Percentiles rank a stretch among this genome's conserved stretches.
phyloP scores from a whole-genome alignment of 495 filamentous ascomycete species.

The Umbilicaria muhlenbergii region DNA sequence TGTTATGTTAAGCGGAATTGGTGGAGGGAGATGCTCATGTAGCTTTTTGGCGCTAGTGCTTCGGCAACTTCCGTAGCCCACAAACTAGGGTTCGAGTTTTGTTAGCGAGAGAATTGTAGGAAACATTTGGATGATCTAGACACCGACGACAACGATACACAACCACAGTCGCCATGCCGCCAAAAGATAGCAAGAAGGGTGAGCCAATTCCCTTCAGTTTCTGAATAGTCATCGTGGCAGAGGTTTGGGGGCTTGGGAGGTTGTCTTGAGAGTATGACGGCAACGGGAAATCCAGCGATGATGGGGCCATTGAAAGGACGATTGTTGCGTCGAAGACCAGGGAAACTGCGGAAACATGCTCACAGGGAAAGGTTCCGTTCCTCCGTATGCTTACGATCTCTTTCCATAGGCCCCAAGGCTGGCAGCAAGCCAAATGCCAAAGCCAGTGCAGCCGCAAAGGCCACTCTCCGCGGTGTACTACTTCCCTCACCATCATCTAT shows the following conservation, averaged over 20 bases:
- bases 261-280: no score
- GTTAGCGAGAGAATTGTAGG: conserved; percentile 3
- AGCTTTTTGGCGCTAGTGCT: conserved; percentile 1
- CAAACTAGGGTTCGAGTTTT: conserved; percentile 34
- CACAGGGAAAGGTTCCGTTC: not conserved
- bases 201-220: conserved; percentile 19
- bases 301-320: no score
- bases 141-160: conserved; percentile 19
- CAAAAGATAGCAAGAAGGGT: conserved; percentile 60
- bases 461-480: conserved; percentile 78
- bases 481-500: conserved; percentile 15
- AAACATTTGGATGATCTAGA: no score
- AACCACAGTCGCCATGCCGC: conserved; percentile 54
- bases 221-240: not conserved
- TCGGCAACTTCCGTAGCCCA: conserved; percentile 17
- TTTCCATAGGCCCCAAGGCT: conserved; percentile 48
- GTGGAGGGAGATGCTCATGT: not conserved
- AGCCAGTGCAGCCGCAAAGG: conserved; percentile 85
- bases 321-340: not conserved
- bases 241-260: no score
- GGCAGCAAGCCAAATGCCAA: conserved; percentile 48
- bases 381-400: conserved; percentile 25
- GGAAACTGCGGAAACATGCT: conserved; percentile 1
- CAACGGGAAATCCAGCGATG: no score
- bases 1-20: not conserved